Percentiles rank a stretch among this genome's conserved stretches.
Evolutionary conservation across 345 rosid species (phyloP).

Genomic region (Gossypium bickii): DNA sequence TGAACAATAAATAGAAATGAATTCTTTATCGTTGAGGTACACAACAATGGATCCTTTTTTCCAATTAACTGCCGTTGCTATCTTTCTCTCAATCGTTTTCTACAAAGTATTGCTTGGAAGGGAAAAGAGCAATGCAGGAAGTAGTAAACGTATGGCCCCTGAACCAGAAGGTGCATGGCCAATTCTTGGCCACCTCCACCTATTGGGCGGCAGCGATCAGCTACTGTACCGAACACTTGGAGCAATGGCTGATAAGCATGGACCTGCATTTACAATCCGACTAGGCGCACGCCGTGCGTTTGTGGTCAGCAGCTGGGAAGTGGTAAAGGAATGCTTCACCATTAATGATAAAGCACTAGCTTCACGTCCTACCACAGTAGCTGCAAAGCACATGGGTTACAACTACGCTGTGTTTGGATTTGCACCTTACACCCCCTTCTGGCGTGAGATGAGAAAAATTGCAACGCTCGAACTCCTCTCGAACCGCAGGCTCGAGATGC

Average conservation of each 20-base stretch:
- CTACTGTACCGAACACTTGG: slow-evolving; percentile 24
- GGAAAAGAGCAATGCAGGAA: neutral
- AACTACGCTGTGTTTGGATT: slow-evolving; percentile 11
- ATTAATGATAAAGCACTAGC: slow-evolving; percentile 10
- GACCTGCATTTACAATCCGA: slow-evolving; percentile 19
- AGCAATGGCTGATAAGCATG: slow-evolving; percentile 25
- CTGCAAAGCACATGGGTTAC: slow-evolving; percentile 13
- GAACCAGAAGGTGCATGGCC: slow-evolving; percentile 24
- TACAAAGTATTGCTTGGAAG: slow-evolving; percentile 8
- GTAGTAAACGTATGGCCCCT: slow-evolving; percentile 8
- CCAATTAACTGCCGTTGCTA: slow-evolving; percentile 4
- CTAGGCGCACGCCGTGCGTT: slow-evolving; percentile 20
- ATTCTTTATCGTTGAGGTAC: neutral
- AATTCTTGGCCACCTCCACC: slow-evolving; percentile 25
- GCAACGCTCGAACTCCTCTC: slow-evolving; percentile 20
- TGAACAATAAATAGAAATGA: slow-evolving; percentile 16
- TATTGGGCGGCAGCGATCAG: slow-evolving; percentile 20
- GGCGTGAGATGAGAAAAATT: slow-evolving; percentile 24
- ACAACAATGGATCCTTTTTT: slow-evolving; percentile 22
- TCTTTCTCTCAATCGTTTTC: slow-evolving; percentile 13
- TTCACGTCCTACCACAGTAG: neutral
- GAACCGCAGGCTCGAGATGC: slow-evolving; percentile 15
- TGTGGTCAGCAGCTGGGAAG: slow-evolving; percentile 28
- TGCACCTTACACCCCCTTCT: slow-evolving; percentile 4
- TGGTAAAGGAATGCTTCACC: slow-evolving; percentile 28